phyloP scores from a whole-genome alignment of 805 yeast species.

The Naumovozyma castellii region DNA sequence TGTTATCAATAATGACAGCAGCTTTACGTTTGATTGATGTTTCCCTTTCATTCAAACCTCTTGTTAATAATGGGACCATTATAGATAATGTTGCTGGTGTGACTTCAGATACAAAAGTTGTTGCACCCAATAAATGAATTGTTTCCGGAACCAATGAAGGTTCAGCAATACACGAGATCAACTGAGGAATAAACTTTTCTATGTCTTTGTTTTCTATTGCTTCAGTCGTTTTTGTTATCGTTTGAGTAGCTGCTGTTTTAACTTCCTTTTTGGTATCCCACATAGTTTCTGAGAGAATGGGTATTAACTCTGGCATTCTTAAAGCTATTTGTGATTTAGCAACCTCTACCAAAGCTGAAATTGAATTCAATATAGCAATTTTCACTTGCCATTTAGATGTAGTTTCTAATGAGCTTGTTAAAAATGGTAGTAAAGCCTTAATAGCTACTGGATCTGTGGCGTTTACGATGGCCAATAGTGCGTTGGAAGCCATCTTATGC shows the following conservation, averaged over 20 bases:
- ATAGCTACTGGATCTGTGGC: conserved; percentile 85
- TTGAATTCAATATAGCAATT: conserved; percentile 74
- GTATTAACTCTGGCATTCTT: conserved; percentile 98
- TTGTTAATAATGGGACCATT: conserved; percentile 94
- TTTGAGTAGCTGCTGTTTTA: conserved; percentile 86
- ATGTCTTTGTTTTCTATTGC: conserved; percentile 98
- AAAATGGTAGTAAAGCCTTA: conserved; percentile 75
- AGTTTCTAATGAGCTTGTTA: conserved; percentile 52
- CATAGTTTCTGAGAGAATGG: conserved; percentile 95
- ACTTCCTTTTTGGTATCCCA: conserved; percentile 99
- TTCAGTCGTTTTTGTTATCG: conserved; percentile 90
- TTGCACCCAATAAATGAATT: conserved; percentile 95
- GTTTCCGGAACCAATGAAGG: conserved; percentile 97
- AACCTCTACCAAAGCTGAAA: conserved; percentile 76
- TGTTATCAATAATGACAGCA: conserved; percentile 97
- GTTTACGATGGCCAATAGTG: conserved; percentile 64
- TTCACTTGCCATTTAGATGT: conserved; percentile 96
- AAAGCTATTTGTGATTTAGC: conserved; percentile 92
- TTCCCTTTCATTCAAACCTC: conserved; percentile 99
- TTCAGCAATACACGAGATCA: conserved; percentile 89
- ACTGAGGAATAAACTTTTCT: conserved; percentile 93
- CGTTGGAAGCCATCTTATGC: too few species aligned
- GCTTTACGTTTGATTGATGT: conserved; percentile 98
- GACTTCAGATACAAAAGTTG: conserved; percentile 97
- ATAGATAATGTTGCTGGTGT: conserved; percentile 97